Evolutionary conservation across 768 basidiomycete genomes (phyloP).

Genomic region (Ephemerocybe angulata): DNA sequence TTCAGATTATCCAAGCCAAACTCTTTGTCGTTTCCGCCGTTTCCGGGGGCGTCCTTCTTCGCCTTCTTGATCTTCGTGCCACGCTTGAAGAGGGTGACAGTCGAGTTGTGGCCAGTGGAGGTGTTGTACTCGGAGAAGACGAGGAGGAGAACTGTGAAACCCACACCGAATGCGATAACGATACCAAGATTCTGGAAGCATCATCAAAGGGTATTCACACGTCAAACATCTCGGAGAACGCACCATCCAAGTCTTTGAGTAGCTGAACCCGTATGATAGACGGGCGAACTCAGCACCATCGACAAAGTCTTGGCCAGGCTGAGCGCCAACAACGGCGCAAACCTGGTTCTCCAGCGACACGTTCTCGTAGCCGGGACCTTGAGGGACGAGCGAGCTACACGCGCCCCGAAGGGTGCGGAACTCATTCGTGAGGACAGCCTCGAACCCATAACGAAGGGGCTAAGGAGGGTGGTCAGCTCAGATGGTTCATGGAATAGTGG

Average conservation of each 20-base stretch:
- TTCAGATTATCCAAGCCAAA: neutral
- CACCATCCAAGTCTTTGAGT: constrained; percentile 40
- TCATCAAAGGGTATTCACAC: neutral
- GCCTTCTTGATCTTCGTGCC: constrained; percentile 29
- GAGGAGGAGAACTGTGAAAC: constrained; percentile 53
- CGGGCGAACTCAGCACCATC: constrained; percentile 50
- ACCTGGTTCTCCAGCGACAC: constrained; percentile 63
- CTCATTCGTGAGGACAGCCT: constrained; percentile 75
- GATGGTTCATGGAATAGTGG: neutral
- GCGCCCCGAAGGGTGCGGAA: constrained; percentile 65
- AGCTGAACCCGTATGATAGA: constrained; percentile 45
- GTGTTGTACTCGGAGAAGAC: constrained; percentile 54
- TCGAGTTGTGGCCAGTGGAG: constrained; percentile 29
- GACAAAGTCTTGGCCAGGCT: constrained; percentile 54
- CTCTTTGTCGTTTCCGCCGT: constrained; percentile 18
- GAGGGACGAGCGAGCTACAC: constrained; percentile 57
- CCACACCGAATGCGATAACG: constrained; percentile 56
- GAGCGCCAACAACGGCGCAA: constrained; percentile 65
- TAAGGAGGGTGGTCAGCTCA: neutral
- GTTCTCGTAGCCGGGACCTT: constrained; percentile 58
- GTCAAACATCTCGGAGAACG: constrained; percentile 11
- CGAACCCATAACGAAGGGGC: constrained; percentile 57
- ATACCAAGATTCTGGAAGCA: constrained; percentile 59
- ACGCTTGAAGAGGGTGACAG: constrained; percentile 63
- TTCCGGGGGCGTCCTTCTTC: constrained; percentile 7